These are phyloP conservation scores for Venturia nashicola DNA, from an alignment of 2,329 filamentous ascomycete genomes.

Conservation along the genomic window DNA sequence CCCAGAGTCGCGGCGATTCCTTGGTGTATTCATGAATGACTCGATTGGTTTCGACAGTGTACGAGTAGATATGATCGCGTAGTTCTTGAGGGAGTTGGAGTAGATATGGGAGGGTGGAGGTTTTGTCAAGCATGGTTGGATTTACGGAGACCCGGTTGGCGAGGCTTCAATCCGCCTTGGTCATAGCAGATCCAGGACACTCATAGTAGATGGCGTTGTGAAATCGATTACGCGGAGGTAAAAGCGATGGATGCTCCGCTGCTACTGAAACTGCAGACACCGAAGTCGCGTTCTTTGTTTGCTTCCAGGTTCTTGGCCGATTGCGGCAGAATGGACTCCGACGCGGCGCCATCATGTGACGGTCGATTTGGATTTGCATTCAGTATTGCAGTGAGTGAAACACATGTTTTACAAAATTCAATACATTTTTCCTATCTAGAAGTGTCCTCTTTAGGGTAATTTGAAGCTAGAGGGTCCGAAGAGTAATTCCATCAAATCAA, in stretches of 20 bases:
- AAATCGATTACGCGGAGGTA: neutral
- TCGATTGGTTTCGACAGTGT: neutral
- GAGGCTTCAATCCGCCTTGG: neutral
- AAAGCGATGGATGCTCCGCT: neutral
- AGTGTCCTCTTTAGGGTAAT: neutral
- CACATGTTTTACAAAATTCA: neutral
- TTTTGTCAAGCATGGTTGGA: neutral
- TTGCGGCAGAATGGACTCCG: neutral
- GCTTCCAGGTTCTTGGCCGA: neutral
- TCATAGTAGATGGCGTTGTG: neutral
- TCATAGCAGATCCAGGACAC: neutral
- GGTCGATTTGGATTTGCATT: neutral
- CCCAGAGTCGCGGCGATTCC: neutral
- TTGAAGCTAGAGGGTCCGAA: neutral
- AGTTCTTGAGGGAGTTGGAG: constrained; percentile 4
- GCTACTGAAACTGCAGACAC: neutral
- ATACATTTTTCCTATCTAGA: neutral
- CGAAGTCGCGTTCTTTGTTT: neutral
- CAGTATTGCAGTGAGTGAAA: neutral
- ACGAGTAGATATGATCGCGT: constrained; percentile 10
- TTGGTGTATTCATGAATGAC: neutral
- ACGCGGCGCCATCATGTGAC: neutral
- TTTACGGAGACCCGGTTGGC: too few species aligned
- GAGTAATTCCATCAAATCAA: neutral
- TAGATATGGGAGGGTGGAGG: neutral